Conservation (phyloP, 805 yeast species). For the Starmerella sp. region DNA sequence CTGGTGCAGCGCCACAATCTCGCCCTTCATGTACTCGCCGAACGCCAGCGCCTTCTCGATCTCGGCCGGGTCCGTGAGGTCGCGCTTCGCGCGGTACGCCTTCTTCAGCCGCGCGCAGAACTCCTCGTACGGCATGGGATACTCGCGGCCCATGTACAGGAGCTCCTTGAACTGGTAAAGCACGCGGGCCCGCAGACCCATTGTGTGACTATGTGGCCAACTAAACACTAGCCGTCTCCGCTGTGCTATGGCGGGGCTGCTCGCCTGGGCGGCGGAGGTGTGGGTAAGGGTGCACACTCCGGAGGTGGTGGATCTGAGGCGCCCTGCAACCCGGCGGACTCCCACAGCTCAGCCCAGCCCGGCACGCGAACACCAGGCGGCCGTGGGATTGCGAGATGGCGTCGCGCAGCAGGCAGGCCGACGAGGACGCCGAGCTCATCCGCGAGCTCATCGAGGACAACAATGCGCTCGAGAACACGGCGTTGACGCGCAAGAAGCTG, state of each 20-base stretch:
- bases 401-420: constrained; percentile 2
- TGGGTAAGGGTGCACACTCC: not conserved
- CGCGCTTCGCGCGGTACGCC: constrained; percentile 27
- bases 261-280: no score
- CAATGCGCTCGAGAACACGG: constrained; percentile 29
- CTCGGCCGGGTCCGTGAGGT: constrained; percentile 21
- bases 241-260: no score
- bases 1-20: constrained; percentile 30
- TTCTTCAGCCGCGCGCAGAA: constrained; percentile 24
- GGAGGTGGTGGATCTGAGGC: no score
- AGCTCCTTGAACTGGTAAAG: constrained; percentile 31
- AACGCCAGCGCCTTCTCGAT: constrained; percentile 27
- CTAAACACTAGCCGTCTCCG: no score
- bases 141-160: constrained; percentile 31
- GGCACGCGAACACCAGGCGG: no score
- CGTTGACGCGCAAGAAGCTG: constrained; percentile 28
- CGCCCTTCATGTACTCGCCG: constrained; percentile 32
- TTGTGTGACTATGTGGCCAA: not conserved
- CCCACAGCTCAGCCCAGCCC: no score
- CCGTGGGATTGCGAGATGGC: not conserved
- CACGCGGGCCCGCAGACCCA: constrained; percentile 18
- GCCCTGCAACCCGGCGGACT: no score
- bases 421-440: constrained; percentile 17
- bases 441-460: constrained; percentile 19
- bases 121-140: constrained; percentile 30